Conservation (phyloP, 148 eudicot genomes). For the Rhododendron simsii region DNA sequence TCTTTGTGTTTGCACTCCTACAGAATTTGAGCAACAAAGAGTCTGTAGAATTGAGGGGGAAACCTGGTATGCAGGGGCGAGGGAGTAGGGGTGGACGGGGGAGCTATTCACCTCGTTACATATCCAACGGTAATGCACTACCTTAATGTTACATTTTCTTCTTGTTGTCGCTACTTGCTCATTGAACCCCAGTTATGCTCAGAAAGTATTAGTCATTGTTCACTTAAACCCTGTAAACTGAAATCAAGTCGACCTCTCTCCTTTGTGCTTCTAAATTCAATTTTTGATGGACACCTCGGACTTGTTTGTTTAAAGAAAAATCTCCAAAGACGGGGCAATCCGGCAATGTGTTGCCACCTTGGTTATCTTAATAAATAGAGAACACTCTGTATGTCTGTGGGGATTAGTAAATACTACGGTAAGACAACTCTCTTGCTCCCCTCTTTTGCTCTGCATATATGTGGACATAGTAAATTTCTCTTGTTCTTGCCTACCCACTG, state of each 20-base stretch:
- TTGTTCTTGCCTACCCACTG: background rate
- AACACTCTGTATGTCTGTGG: background rate
- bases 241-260: background rate
- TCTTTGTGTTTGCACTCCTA: constrained; percentile 7
- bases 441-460: background rate
- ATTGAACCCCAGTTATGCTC: background rate
- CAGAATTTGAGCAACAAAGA: constrained; percentile 38
- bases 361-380: background rate
- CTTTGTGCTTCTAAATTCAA: background rate
- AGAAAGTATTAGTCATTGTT: background rate
- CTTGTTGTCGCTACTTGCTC: background rate
- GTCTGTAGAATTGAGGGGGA: constrained; percentile 41
- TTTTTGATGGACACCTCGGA: background rate
- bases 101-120: constrained; percentile 29
- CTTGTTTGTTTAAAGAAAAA: background rate
- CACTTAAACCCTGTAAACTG: background rate
- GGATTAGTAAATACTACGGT: background rate
- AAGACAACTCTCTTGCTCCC: background rate
- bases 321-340: background rate
- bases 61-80: constrained; percentile 42
- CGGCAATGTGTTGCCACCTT: background rate
- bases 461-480: background rate
- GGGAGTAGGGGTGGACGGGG: constrained; percentile 56
- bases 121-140: constrained; percentile 30
- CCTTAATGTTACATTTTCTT: background rate